A percentile compares a stretch with the other conserved stretches of the same genome.
phyloP scores from a whole-genome alignment of 2,329 filamentous ascomycete genomes.

The Colletotrichum sp. region DNA sequence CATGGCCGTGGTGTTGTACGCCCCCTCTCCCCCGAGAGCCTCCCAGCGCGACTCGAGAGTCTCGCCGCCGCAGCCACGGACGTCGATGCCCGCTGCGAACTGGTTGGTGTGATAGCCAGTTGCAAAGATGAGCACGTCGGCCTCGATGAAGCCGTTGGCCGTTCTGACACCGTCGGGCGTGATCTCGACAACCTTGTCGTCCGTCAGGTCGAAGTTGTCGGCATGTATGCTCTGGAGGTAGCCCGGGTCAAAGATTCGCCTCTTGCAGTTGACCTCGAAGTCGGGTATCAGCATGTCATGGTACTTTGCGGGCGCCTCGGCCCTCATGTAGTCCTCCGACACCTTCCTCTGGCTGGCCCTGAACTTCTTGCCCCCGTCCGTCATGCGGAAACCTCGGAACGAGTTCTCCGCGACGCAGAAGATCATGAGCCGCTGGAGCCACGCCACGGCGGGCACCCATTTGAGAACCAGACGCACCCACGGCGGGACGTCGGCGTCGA shows the following conservation, averaged over 20 bases:
- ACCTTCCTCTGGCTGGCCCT: slow-evolving; percentile 40
- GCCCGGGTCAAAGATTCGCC: slow-evolving; percentile 62
- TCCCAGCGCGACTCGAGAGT: slow-evolving; percentile 61
- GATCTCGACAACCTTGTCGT: slow-evolving; percentile 54
- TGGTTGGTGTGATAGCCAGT: slow-evolving; percentile 64
- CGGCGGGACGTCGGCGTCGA: slow-evolving; percentile 26
- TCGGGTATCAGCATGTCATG: slow-evolving; percentile 66
- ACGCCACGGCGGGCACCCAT: slow-evolving; percentile 51
- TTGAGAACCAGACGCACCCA: slow-evolving; percentile 38
- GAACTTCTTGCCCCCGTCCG: slow-evolving; percentile 18
- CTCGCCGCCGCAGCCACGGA: slow-evolving; percentile 56
- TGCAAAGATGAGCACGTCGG: slow-evolving; percentile 66
- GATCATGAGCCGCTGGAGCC: slow-evolving; percentile 47
- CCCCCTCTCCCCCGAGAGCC: slow-evolving; percentile 61
- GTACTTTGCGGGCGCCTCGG: slow-evolving; percentile 61
- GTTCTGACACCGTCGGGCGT: slow-evolving; percentile 43
- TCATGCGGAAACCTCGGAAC: slow-evolving; percentile 35
- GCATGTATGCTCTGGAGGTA: slow-evolving; percentile 60
- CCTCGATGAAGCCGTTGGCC: slow-evolving; percentile 45
- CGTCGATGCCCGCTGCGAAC: slow-evolving; percentile 57
- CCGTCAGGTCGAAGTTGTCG: slow-evolving; percentile 50
- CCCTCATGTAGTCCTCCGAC: slow-evolving; percentile 46
- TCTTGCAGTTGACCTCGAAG: slow-evolving; percentile 68
- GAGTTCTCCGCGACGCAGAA: slow-evolving; percentile 39
- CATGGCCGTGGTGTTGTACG: slow-evolving; percentile 65